A percentile compares a stretch with the other conserved stretches of the same genome.
phyloP scores from a whole-genome alignment of 371 early-diverging fungal species.

The Mucor piriformis region DNA sequence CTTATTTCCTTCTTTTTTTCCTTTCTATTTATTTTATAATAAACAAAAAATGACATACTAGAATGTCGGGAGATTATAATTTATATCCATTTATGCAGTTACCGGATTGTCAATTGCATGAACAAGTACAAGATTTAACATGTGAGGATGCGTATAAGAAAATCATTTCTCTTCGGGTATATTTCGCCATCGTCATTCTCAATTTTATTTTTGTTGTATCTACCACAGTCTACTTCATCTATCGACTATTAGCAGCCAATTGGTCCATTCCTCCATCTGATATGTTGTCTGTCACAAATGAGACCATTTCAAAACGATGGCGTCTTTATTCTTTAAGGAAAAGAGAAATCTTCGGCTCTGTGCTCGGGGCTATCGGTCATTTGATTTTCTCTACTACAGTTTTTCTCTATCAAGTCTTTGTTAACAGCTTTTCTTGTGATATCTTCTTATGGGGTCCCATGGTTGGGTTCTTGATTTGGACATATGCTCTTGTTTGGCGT shows the following conservation, averaged over 20 bases:
- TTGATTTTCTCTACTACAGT: conserved; percentile 8
- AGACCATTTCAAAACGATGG: conserved; percentile 15
- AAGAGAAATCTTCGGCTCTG: conserved; percentile 9
- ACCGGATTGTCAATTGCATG: conserved; percentile 2
- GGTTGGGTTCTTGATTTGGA: conserved; percentile 19
- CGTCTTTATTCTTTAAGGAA: conserved; percentile 19
- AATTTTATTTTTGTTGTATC: conserved; percentile 14
- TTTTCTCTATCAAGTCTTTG: conserved; percentile 8
- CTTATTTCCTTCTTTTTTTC: background rate
- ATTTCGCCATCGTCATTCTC: conserved; percentile 10
- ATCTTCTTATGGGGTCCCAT: conserved; percentile 20
- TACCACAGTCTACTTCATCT: conserved; percentile 11
- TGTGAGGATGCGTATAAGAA: conserved; percentile 6
- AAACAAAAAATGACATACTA: background rate
- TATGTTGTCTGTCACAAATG: background rate
- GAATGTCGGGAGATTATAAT: background rate
- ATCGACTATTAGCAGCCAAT: background rate
- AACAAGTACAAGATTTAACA: background rate
- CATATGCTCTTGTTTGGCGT: conserved; percentile 18
- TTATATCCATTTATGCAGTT: conserved; percentile 5
- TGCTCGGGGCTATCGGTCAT: conserved; percentile 15
- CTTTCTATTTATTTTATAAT: background rate
- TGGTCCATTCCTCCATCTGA: background rate
- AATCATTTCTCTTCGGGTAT: conserved; percentile 14
- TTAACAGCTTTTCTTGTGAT: conserved; percentile 9